These are phyloP conservation scores for Glycine tomentella DNA, from an alignment of 306 rosid genomes.

Conservation along the genomic window DNA sequence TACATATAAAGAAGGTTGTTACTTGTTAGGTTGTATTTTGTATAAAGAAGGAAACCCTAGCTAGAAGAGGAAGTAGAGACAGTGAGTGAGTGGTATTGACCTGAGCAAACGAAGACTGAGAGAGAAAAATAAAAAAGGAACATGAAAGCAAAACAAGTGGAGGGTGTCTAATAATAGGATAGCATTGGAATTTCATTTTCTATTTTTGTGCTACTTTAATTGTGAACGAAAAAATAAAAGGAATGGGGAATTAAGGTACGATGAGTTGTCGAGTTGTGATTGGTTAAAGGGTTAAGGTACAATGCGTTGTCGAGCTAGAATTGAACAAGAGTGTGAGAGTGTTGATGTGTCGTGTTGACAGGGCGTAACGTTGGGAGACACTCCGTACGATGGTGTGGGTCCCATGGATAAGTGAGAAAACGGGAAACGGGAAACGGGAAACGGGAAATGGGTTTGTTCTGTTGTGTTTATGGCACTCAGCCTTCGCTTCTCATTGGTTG, in stretches of 20 bases:
- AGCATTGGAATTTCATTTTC: constrained; percentile 38
- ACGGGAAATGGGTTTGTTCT: neutral
- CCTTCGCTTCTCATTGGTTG: constrained; percentile 40
- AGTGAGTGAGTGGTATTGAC: constrained; percentile 24
- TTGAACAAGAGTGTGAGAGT: constrained; percentile 5
- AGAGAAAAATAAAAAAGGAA: neutral
- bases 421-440: too few species aligned
- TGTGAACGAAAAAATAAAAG: neutral
- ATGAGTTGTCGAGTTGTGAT: constrained; percentile 55
- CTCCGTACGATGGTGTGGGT: constrained; percentile 48
- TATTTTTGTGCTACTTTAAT: constrained; percentile 44
- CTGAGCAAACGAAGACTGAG: neutral
- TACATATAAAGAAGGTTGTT: neutral
- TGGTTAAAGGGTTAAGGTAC: constrained; percentile 31
- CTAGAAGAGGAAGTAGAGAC: constrained; percentile 22
- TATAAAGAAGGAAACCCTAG: constrained; percentile 55
- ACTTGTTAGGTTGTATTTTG: neutral
- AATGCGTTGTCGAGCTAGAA: constrained; percentile 40
- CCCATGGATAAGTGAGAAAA: neutral
- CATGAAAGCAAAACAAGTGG: constrained; percentile 6
- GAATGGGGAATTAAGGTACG: neutral
- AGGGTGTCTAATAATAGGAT: constrained; percentile 35
- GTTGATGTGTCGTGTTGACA: constrained; percentile 45
- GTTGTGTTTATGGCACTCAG: constrained; percentile 30
- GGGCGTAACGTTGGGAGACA: constrained; percentile 17